phyloP scores from a whole-genome alignment of 2,329 filamentous ascomycete genomes.

The Parafenestella ontariensis region DNA sequence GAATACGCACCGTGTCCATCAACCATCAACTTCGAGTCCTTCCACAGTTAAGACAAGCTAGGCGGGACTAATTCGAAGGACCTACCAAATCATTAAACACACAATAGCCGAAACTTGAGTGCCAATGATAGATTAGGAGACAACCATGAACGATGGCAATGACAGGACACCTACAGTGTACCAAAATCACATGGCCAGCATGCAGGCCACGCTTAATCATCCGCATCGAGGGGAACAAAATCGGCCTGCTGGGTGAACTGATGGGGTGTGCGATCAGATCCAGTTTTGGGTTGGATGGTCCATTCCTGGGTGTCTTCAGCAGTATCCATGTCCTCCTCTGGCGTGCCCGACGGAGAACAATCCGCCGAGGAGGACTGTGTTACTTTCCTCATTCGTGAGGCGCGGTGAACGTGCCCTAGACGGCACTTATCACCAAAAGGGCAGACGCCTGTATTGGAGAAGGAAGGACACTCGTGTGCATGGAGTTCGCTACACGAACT shows the following conservation, averaged over 20 bases:
- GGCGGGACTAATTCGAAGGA: slow-evolving; percentile 13
- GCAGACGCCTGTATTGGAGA: slow-evolving; percentile 89
- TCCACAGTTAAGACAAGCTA: slow-evolving; percentile 18
- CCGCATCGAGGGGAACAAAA: slow-evolving; percentile 35
- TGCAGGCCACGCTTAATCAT: slow-evolving; percentile 15
- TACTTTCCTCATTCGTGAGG: slow-evolving; percentile 34
- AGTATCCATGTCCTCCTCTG: slow-evolving; percentile 16
- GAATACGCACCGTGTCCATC: slow-evolving; percentile 22
- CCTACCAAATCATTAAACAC: slow-evolving; percentile 23
- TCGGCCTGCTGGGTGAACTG: slow-evolving; percentile 42
- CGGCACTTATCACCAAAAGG: slow-evolving; percentile 76
- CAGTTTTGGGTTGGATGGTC: neutral
- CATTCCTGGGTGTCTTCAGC: slow-evolving; percentile 4
- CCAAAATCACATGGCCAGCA: slow-evolving; percentile 2
- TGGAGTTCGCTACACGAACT: slow-evolving; percentile 80
- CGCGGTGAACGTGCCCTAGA: slow-evolving; percentile 77
- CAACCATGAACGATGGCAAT: neutral
- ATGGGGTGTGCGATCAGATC: slow-evolving; percentile 13
- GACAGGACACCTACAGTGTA: slow-evolving; percentile 22
- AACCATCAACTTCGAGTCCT: slow-evolving; percentile 9
- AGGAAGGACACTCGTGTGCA: slow-evolving; percentile 92
- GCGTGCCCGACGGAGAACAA: slow-evolving; percentile 7
- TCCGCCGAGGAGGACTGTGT: slow-evolving; percentile 19
- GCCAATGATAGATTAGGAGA: slow-evolving; percentile 19
- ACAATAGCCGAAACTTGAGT: slow-evolving; percentile 16